Evolutionary conservation across 2,329 filamentous ascomycete genomes (phyloP).

Genomic region (Trichoderma hamatum): DNA sequence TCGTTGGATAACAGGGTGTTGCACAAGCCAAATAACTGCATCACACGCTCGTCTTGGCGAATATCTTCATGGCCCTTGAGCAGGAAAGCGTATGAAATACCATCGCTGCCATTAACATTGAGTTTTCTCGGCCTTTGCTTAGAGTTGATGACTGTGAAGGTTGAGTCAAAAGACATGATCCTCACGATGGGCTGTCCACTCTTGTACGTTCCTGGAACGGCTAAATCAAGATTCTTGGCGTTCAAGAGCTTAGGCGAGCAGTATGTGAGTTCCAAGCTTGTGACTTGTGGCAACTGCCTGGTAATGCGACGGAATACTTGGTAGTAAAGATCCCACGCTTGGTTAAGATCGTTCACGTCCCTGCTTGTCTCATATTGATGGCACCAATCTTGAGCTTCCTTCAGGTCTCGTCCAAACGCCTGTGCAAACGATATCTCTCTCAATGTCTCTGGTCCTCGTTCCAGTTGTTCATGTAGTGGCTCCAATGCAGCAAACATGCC

Average conservation of each 20-base stretch:
- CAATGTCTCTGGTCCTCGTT: constrained; percentile 87
- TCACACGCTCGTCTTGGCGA: constrained; percentile 96
- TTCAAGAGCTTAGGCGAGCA: constrained; percentile 92
- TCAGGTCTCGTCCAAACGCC: constrained; percentile 92
- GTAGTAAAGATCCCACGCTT: constrained; percentile 99
- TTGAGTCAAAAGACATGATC: constrained; percentile 87
- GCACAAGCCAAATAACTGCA: constrained; percentile 97
- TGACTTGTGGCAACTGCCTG: constrained; percentile 89
- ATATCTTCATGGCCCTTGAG: constrained; percentile 99
- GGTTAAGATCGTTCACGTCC: constrained; percentile 92
- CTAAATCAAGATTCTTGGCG: constrained; percentile 83
- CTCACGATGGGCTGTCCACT: constrained; percentile 76
- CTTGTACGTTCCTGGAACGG: constrained; percentile 92
- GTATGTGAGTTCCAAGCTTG: constrained; percentile 90
- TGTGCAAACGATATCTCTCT: constrained; percentile 97
- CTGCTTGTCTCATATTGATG: constrained; percentile 85
- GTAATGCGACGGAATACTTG: constrained; percentile 96
- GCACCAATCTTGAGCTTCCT: constrained; percentile 95
- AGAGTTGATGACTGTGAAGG: constrained; percentile 89
- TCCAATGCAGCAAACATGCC: constrained; percentile 94
- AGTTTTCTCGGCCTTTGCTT: constrained; percentile 95
- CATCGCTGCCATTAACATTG: constrained; percentile 85
- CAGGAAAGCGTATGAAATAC: constrained; percentile 81
- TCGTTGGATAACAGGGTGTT: constrained; percentile 95
- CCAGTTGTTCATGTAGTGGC: constrained; percentile 88